phyloP scores from a whole-genome alignment of 2,329 filamentous ascomycete species.

The Ophiostoma triangulosporum region DNA sequence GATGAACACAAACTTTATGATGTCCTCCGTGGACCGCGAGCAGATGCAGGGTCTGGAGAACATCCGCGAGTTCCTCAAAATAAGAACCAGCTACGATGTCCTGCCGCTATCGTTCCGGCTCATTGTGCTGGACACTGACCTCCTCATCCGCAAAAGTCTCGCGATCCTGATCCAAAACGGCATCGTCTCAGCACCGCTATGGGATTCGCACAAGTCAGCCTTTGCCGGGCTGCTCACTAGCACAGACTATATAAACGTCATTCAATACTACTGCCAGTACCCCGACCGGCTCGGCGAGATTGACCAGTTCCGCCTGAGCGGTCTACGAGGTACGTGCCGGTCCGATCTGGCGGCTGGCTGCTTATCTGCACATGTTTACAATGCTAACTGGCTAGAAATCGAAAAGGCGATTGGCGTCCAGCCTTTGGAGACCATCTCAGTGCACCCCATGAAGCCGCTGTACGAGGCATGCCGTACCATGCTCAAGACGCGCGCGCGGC shows the following conservation, averaged over 20 bases:
- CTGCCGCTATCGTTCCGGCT: conserved; percentile 90
- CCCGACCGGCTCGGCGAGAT: conserved; percentile 80
- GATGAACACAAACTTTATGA: neutral
- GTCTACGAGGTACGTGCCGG: conserved; percentile 58
- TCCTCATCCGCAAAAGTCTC: conserved; percentile 93
- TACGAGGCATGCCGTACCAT: conserved; percentile 94
- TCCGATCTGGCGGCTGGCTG: no score
- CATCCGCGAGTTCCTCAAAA: conserved; percentile 81
- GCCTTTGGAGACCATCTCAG: conserved; percentile 90
- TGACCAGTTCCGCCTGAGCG: conserved; percentile 86
- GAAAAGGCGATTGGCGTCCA: conserved; percentile 85
- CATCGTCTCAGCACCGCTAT: conserved; percentile 92
- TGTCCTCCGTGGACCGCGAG: conserved; percentile 56
- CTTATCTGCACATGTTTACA: neutral
- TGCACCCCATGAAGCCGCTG: conserved; percentile 76
- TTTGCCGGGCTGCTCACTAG: conserved; percentile 92
- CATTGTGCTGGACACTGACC: conserved; percentile 86
- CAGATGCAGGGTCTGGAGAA: conserved; percentile 55
- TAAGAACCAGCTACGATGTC: conserved; percentile 95
- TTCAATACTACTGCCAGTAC: conserved; percentile 98
- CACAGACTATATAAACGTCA: conserved; percentile 96
- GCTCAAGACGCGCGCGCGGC: conserved; percentile 81
- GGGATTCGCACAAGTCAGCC: conserved; percentile 85
- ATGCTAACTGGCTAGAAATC: conserved; percentile 49
- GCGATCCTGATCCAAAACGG: conserved; percentile 94